A percentile compares a stretch with the other conserved stretches of the same genome.
Evolutionary conservation across 805 yeast species (phyloP).

Genomic region (Suhomyces kilbournensis): DNA sequence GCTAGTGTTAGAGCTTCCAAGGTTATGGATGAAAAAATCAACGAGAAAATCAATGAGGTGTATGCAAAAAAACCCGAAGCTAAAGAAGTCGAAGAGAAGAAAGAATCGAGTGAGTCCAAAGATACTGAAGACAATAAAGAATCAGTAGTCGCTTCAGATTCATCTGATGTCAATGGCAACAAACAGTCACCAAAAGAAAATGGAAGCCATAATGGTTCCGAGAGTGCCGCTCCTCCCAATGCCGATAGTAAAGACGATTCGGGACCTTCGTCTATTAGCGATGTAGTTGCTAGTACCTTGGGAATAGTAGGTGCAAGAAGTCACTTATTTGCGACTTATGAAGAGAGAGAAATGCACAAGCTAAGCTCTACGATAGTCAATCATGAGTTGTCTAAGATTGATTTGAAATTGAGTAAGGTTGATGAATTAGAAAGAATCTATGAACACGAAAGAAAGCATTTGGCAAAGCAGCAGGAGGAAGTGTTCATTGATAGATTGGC

Average conservation of each 20-base stretch:
- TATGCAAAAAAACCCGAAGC: conserved; percentile 18
- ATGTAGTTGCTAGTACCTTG: conserved; percentile 66
- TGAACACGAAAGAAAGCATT: conserved; percentile 59
- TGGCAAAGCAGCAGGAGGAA: conserved; percentile 65
- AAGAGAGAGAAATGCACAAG: conserved; percentile 73
- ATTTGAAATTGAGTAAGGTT: conserved; percentile 58
- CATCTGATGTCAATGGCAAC: conserved; percentile 10
- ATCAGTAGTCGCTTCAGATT: conserved; percentile 10
- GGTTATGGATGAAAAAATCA: conserved; percentile 43
- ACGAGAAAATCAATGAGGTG: conserved; percentile 34
- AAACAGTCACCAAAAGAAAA: conserved; percentile 2
- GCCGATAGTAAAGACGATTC: conserved; percentile 3
- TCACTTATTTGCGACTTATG: conserved; percentile 74
- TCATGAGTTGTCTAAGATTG: conserved; percentile 60
- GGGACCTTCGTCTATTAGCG: conserved; percentile 32
- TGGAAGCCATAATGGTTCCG: conserved; percentile 1
- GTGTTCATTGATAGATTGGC: conserved; percentile 62
- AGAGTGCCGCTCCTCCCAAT: conserved; percentile 7
- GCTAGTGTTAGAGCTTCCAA: conserved; percentile 67
- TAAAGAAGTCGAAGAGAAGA: conserved; percentile 8
- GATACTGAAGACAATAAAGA: conserved; percentile 1
- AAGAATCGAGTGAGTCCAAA: background rate
- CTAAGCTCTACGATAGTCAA: conserved; percentile 56
- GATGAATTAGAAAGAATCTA: conserved; percentile 61
- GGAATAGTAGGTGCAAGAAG: conserved; percentile 78